Conservation (phyloP, 2,329 filamentous ascomycete genomes). For the Bipolaris victoriae region DNA sequence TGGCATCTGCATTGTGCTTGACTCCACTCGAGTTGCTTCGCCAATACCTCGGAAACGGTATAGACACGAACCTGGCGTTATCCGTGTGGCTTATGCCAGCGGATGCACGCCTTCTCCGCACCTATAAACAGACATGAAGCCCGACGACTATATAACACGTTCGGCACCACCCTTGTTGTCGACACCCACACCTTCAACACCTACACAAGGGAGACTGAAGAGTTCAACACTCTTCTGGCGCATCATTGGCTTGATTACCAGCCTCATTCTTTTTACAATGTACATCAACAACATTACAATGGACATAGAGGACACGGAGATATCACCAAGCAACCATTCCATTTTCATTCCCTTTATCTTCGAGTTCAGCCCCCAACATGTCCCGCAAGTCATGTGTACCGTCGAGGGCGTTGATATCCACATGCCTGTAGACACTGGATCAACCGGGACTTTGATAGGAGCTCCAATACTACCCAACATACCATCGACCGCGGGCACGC, state of each 20-base stretch:
- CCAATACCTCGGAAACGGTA: conserved; percentile 6
- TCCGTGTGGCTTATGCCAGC: conserved; percentile 14
- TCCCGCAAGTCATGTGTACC: conserved; percentile 37
- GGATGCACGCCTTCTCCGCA: conserved; percentile 17
- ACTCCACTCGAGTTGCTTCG: conserved; percentile 4
- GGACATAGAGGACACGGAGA: conserved; percentile 13
- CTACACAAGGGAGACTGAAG: conserved; percentile 7
- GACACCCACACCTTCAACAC: conserved; percentile 26
- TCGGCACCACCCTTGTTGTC: not conserved
- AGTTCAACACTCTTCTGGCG: conserved; percentile 33
- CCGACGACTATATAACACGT: conserved; percentile 26
- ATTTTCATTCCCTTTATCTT: conserved; percentile 45
- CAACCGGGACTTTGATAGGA: conserved; percentile 44
- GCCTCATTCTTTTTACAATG: conserved; percentile 16
- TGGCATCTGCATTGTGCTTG: conserved; percentile 1
- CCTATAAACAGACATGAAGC: conserved; percentile 29
- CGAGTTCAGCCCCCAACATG: conserved; percentile 33
- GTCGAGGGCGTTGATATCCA: conserved; percentile 36
- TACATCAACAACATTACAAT: conserved; percentile 17
- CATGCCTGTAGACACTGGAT: conserved; percentile 46
- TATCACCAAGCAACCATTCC: conserved; percentile 28
- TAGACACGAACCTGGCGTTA: conserved; percentile 23
- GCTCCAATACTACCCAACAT: conserved; percentile 41
- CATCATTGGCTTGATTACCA: conserved; percentile 11
- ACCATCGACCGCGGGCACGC: conserved; percentile 29